Base-by-base conservation (phyloP, 768 basidiomycete genomes). In the Favolaschia claudopus region DNA sequence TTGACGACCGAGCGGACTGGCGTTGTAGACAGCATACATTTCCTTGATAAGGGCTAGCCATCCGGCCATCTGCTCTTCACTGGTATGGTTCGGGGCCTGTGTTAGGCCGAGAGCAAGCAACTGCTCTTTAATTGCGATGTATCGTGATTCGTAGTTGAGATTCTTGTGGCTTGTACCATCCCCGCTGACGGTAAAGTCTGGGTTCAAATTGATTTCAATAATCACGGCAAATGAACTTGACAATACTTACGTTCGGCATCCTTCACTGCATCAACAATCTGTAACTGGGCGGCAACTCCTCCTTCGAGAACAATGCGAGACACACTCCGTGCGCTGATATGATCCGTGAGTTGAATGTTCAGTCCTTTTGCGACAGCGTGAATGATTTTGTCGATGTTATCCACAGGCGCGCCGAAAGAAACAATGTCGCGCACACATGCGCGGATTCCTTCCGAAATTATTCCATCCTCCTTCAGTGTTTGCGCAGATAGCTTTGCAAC, bases 271-370 rank as follows among this genome's bases (percentile, higher is more conserved):
- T 60, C 40, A 14, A 48, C 68, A 44, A 70, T 47, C 46, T 70
- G 68, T 19, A 69, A 29, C 10, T 67, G 40, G 7, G 67, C 60
- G 1, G 63, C 61, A 13, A 68, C 43, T 9, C 65, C 67, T 0
- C 67, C 71, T 38, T 70, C 70, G 5, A 36, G 5, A 4, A 69
- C 42, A 8, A 61, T 49, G 4, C 71, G 49, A 3, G 42, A 39
- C 1, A 67, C 63, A 7, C 62, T 62, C 1, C 63, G 62, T 12
- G 52, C 36, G 43, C 66, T 66, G 33, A 67, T 54, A 8, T 25
- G 1, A 14, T 47, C 64, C 7, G 1, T 14, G 8, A 66, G 31
- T 2, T 49, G 4, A 15, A 63, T 37, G 5, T 49, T 51, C 2
- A 59, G 37, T 2, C 27, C 58, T 12, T 51, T 37, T 1, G 40